Conservation (phyloP, 139 green algal species). For the Gonium pectorale region DNA sequence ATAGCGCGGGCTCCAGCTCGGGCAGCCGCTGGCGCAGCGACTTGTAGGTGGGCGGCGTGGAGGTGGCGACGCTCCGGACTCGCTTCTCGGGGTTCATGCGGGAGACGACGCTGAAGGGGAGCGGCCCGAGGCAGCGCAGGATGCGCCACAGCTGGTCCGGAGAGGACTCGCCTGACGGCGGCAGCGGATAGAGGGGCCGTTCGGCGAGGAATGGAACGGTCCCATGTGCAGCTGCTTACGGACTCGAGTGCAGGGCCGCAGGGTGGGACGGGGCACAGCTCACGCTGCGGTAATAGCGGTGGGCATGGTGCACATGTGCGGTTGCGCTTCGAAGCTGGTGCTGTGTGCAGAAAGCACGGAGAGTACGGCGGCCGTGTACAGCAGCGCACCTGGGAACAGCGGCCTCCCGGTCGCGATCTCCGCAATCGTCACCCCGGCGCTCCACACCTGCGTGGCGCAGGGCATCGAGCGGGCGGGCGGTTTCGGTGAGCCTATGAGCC, state of each 20-base stretch:
- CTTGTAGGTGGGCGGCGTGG: too few species aligned
- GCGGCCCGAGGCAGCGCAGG: conserved; percentile 59
- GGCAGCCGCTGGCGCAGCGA: too few species aligned
- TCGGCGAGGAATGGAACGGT: background rate
- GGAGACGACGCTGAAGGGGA: too few species aligned
- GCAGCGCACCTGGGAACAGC: conserved; percentile 68
- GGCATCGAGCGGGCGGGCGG: background rate
- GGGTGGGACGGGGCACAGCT: background rate
- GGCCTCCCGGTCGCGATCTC: conserved; percentile 78
- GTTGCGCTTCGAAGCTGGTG: too few species aligned
- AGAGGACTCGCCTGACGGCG: conserved; percentile 46
- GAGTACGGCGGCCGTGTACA: background rate
- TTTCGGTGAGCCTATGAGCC: too few species aligned
- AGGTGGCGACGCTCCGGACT: too few species aligned
- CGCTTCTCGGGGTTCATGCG: too few species aligned
- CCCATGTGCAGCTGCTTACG: background rate
- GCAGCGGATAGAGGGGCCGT: background rate
- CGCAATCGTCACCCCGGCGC: conserved; percentile 72
- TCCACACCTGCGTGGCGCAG: conserved; percentile 14
- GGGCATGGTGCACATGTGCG: too few species aligned
- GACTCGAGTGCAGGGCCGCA: background rate
- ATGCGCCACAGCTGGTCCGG: conserved; percentile 82
- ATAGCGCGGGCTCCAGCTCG: too few species aligned
- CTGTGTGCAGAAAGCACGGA: background rate
- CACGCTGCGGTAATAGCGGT: too few species aligned